Evolutionary conservation across 805 yeast species (phyloP), one percentile per base, ranked within the genome.

Genomic region (Suhomyces pyralidae): DNA sequence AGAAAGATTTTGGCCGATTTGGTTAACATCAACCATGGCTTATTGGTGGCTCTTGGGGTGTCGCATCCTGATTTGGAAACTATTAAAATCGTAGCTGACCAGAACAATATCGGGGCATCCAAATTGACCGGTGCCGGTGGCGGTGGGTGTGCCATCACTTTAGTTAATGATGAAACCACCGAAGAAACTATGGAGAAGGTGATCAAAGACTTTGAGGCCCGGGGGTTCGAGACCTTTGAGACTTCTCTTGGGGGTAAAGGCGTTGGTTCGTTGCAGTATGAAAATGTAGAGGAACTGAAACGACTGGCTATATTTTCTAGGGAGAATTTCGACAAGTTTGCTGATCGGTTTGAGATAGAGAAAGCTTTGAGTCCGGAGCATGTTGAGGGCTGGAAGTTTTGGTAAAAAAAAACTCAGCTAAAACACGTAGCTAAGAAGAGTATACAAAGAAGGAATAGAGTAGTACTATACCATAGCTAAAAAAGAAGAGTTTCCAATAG

Each of bases 51-150:
- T 0, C 68, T 94, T 14, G 97, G 97, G 3, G 99, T 94, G 8
- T 86, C 96, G 22, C 99, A 94, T 67, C 96, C 97, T 7, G 78
- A 86, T n/a, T 75, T 94, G 53, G 99, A 94, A 65, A 74, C 77
- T 48, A 82, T 93, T 26, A 86, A 84, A 61, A 70, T 81, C 19
- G 72, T 82, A n/a, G 80, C 90, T 22, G 92, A 88, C 62, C 78
- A 77, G 48, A 61, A 82, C 52, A 65, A 74, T 3, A 68, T 94
- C 15, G 99, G 99, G 7, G 84, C 87, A 53, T 93, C 99, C 0
- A 94, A 94, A 67, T 79, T 94, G 51, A 94, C 99, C 0, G 99
- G 99, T 42, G 99, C 99, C 0, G 99, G 99, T 34, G 99, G 99
- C 19, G 99, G 99, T 48, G 99, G 99, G 2, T 94, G 99, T 75